These are phyloP conservation scores for Hymenotorrendiella dingleyae DNA, from an alignment of 2,329 filamentous ascomycete genomes.

Conservation along the genomic window DNA sequence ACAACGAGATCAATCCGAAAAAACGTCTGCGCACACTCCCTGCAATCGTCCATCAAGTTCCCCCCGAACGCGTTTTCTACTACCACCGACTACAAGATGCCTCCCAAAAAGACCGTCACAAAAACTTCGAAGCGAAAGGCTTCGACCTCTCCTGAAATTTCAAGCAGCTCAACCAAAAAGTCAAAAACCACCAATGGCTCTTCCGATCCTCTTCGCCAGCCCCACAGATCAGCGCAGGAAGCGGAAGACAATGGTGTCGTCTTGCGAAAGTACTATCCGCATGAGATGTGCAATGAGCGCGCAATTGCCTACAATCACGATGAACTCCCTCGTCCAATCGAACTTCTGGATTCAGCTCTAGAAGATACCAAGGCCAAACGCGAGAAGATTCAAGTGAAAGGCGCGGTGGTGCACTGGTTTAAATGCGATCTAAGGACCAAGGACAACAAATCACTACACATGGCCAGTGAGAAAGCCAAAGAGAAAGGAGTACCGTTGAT, in stretches of 20 bases:
- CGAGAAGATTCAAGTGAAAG: slow-evolving; percentile 44
- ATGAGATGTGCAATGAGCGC: slow-evolving; percentile 77
- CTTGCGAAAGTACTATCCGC: slow-evolving; percentile 71
- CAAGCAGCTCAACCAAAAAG: slow-evolving; percentile 18
- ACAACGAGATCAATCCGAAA: neutral
- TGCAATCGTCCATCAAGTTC: neutral
- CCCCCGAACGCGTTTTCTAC: slow-evolving; percentile 3
- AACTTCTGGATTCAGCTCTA: slow-evolving; percentile 56
- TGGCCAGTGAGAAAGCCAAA: slow-evolving; percentile 62
- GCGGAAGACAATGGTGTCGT: slow-evolving; percentile 54
- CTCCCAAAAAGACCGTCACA: slow-evolving; percentile 16
- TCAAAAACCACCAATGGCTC: slow-evolving; percentile 17
- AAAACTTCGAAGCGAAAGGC: slow-evolving; percentile 24
- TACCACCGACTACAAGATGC: slow-evolving; percentile 14
- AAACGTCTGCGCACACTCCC: no score
- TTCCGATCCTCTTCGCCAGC: slow-evolving; percentile 18
- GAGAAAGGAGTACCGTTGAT: slow-evolving; percentile 66
- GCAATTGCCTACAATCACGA: slow-evolving; percentile 69
- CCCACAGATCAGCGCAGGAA: slow-evolving; percentile 31
- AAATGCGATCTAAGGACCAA: slow-evolving; percentile 69
- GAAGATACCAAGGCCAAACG: slow-evolving; percentile 52
- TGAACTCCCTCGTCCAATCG: slow-evolving; percentile 66
- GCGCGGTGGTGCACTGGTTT: slow-evolving; percentile 83
- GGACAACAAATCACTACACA: slow-evolving; percentile 67
- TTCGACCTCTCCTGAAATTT: slow-evolving; percentile 9